Evolutionary conservation across 805 yeast species (phyloP), one percentile per base, ranked within the genome.

Genomic region (Cyberlindnera japonica): DNA sequence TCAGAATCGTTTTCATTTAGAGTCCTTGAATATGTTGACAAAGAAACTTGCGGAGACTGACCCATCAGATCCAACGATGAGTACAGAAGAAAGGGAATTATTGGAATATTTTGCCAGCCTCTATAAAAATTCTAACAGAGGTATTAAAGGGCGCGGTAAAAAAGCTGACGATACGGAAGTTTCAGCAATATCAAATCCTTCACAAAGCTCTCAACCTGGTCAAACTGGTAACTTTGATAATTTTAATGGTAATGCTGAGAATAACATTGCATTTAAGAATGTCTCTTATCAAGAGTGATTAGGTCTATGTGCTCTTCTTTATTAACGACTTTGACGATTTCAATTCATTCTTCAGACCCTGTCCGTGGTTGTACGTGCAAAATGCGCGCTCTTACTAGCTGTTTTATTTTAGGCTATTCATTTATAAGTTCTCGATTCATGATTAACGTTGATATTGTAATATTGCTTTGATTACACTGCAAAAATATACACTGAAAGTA

Each of bases 81-180:
- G 90, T 1, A 62, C 65, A 3, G 74, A 74, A 18, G 96, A 90
- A 54, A 68, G 77, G 45, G 83, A 80, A 28, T 56, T 88, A 50
- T 70, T 90, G 53, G 74, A 77, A 23, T 90, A 91, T 63, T 87
- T 90, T 62, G 80, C 89, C 31, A 75, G 78, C 28, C 69, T 90
- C 42, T 90, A 91, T 65, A 87, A 87, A 61, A 88, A 90, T 59
- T 77, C 93, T 33, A 90, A 90, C 57, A 78, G 87, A 55, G 97
- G 97, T 15, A 90, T 90, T 46, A 80, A 86, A 51, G 97, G 97
- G 20, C 75, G 97, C 44, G 97, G 97, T 5, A 85, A 78, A 53
- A 68, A 68, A 35, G 13, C 39, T 16, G 37, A 24, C 12, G 30
- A 26, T 5, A 25, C 13, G n/a, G 15, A 32, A 5, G 31, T 27